Base-by-base conservation (phyloP, 176 grass and related monocot species). In the Zea luxurians region DNA sequence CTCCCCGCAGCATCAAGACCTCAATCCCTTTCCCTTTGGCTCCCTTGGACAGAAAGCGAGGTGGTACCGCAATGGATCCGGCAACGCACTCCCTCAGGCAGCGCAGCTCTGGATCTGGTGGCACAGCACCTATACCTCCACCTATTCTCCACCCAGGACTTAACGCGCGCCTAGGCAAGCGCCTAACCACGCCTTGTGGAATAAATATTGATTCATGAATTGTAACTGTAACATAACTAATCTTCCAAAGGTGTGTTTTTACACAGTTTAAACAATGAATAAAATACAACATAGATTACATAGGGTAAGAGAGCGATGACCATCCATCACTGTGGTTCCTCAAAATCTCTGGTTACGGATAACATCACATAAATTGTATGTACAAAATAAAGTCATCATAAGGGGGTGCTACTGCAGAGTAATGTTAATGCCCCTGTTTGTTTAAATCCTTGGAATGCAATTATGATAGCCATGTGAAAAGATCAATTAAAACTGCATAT, bases 401-500 rank as follows among this genome's bases (percentile, higher is more conserved):
- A 27, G 27, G 71, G 20, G 37, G 11, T 69, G 34, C 40, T 69
- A 73, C 73, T 61, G 43, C 55, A 70, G 35, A 57, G 16, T 52
- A 77, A 37, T 76, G 43, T 4, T 35, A 77, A 59, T 68, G 67
- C 37, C 13, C 48, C 36, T 86, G 64, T 41, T 67, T 71, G 21
- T 67, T 70, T 8, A 76, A 43, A n/a, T 63, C 8, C 36, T 81
- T 55, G 10, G 66, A 59, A 70, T 77, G 48, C 10, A 77, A 42
- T 53, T 80, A 55, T 37, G 43, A 79, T 6, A 36, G 66, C 50
- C 38, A 46, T 47, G 16, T 75, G 15, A 21, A 63, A 78, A 78
- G 1, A 66, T 61, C 57, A 62, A 67, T 48, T 55, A 43, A 67
- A 86, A 82, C 60, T 74, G 16, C 68, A 81, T 50, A 48, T 2